Evolutionary conservation across 1,139 yeast genomes (phyloP).

Genomic region (Magnusiomyces suaveolens): DNA sequence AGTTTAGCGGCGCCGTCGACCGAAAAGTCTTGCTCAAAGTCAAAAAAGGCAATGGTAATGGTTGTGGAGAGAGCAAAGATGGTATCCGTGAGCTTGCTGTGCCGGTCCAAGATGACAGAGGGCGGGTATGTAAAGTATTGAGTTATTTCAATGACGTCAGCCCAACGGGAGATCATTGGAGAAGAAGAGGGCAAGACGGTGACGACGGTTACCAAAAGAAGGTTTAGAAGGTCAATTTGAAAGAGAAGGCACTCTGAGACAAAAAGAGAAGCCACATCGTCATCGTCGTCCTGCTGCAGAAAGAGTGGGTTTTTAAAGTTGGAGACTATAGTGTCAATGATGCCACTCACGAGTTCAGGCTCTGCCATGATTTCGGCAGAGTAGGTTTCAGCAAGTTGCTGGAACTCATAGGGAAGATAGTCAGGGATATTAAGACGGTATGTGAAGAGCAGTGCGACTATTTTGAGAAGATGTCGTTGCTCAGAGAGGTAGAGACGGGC

Average conservation of each 20-base stretch:
- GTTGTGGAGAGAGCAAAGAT: conserved; percentile 21
- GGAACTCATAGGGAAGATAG: conserved; percentile 1
- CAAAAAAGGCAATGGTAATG: conserved; percentile 27
- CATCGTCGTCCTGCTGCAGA: conserved; percentile 14
- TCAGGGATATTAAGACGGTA: conserved; percentile 10
- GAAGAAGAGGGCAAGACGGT: conserved; percentile 26
- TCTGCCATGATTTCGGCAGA: conserved; percentile 23
- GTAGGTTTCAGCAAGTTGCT: conserved; percentile 12
- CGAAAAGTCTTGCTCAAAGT: conserved; percentile 27
- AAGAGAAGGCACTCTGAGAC: conserved; percentile 14
- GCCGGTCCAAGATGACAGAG: conserved; percentile 13
- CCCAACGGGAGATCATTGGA: conserved; percentile 44
- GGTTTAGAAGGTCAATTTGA: conserved; percentile 23
- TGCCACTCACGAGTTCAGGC: conserved; percentile 18
- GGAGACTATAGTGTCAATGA: conserved; percentile 15
- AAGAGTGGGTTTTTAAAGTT: conserved; percentile 14
- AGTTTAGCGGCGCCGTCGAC: conserved; percentile 19
- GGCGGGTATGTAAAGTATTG: conserved; percentile 35
- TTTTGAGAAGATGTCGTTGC: conserved; percentile 19
- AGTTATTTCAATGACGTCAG: conserved; percentile 40
- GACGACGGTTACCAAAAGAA: conserved; percentile 24
- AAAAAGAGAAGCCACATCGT: conserved; percentile 12
- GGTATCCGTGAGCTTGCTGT: conserved; percentile 7
- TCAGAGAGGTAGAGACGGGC: conserved; percentile 21
- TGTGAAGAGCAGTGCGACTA: conserved; percentile 17